These are phyloP conservation scores for Murraya koenigii DNA, from an alignment of 345 rosid genomes.

Conservation along the genomic window DNA sequence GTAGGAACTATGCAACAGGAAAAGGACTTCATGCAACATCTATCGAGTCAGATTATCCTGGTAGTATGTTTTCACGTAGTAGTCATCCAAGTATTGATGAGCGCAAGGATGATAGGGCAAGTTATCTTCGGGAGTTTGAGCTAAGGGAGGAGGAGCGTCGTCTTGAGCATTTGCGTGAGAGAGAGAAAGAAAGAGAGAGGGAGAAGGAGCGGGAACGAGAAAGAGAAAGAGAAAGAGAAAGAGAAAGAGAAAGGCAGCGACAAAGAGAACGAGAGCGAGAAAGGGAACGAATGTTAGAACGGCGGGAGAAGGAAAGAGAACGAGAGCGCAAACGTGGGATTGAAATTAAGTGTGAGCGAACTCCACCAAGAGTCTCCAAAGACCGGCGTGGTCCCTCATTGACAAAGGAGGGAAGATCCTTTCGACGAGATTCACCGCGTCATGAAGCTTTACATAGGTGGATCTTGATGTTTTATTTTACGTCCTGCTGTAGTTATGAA, in stretches of 20 bases:
- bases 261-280: constrained; percentile 54
- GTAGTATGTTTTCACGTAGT: constrained; percentile 48
- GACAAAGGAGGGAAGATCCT: constrained; percentile 50
- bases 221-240: constrained; percentile 47
- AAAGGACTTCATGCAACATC: constrained; percentile 75
- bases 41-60: constrained; percentile 64
- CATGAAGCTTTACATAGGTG: constrained; percentile 92
- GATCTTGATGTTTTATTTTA: constrained; percentile 68
- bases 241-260: constrained; percentile 44
- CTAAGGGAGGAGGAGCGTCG: constrained; percentile 91
- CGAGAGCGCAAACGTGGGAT: constrained; percentile 68
- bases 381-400: constrained; percentile 78
- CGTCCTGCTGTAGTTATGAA: constrained; percentile 63
- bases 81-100: constrained; percentile 66
- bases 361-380: constrained; percentile 62
- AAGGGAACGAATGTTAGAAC: constrained; percentile 62
- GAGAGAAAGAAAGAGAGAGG: constrained; percentile 76
- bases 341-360: constrained; percentile 63
- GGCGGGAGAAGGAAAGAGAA: constrained; percentile 76
- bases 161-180: constrained; percentile 67
- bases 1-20: constrained; percentile 87
- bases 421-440: constrained; percentile 67
- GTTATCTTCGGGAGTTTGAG: constrained; percentile 93
- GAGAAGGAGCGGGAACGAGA: constrained; percentile 51
- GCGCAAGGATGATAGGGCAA: constrained; percentile 79